Conservation (phyloP, 768 basidiomycete genomes). For the Psilocybe cubensis region DNA sequence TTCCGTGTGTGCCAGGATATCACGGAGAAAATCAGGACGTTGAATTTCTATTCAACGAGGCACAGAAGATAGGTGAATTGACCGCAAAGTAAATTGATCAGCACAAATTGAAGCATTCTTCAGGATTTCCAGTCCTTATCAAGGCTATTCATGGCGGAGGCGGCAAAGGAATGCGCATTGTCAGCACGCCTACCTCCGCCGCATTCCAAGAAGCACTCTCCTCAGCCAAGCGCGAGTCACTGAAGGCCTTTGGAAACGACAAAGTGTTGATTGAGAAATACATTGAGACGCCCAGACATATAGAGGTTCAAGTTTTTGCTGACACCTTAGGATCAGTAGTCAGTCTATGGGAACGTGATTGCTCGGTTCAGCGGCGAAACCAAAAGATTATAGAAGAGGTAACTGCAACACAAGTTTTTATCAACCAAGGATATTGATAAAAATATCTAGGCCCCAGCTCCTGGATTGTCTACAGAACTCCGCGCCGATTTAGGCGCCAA, state of each 20-base stretch:
- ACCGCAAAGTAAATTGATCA: not conserved
- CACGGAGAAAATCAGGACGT: slow-evolving; percentile 85
- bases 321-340: slow-evolving; percentile 80
- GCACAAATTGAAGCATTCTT: not conserved
- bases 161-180: slow-evolving; percentile 94
- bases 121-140: slow-evolving; percentile 90
- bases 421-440: not conserved
- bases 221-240: slow-evolving; percentile 88
- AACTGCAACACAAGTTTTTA: slow-evolving; percentile 6
- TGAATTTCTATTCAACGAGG: slow-evolving; percentile 66
- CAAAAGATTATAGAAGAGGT: slow-evolving; percentile 97
- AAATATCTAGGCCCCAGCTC: slow-evolving; percentile 79
- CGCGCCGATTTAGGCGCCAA: slow-evolving; percentile 82
- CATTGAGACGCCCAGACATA: slow-evolving; percentile 83
- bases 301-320: slow-evolving; percentile 95
- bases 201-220: slow-evolving; percentile 81
- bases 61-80: slow-evolving; percentile 65
- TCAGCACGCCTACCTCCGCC: slow-evolving; percentile 53
- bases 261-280: slow-evolving; percentile 90
- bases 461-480: slow-evolving; percentile 79
- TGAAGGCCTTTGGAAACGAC: slow-evolving; percentile 87
- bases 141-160: slow-evolving; percentile 97
- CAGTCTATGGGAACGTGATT: slow-evolving; percentile 96
- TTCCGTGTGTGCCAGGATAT: slow-evolving; percentile 94
- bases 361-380: slow-evolving; percentile 88